phyloP scores from a whole-genome alignment of 495 filamentous ascomycete species.

The Extremus antarcticus region DNA sequence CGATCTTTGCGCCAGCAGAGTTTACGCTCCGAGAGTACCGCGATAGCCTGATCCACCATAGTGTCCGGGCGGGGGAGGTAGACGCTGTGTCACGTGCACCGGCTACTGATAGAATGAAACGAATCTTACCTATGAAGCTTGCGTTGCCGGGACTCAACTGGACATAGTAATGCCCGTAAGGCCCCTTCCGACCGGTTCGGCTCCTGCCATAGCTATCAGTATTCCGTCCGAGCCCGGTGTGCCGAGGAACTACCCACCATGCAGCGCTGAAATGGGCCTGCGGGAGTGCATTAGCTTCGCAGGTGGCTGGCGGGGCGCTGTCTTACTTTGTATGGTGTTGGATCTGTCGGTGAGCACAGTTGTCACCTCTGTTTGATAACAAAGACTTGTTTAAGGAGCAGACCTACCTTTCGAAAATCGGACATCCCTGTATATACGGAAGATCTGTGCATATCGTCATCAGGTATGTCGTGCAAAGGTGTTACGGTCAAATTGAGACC shows the following conservation, averaged over 20 bases:
- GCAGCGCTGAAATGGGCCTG: constrained; percentile 71
- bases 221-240: too few species aligned
- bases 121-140: constrained; percentile 55
- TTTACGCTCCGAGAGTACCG: not conserved
- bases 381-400: not conserved
- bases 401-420: constrained; percentile 44
- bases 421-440: constrained; percentile 76
- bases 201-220: constrained; percentile 59
- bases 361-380: not conserved
- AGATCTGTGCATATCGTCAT: constrained; percentile 39
- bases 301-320: not conserved
- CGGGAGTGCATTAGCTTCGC: constrained; percentile 2
- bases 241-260: constrained; percentile 50
- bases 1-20: not conserved
- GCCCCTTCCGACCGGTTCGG: constrained; percentile 71
- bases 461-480: not conserved
- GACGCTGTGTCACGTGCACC: too few species aligned
- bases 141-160: constrained; percentile 46
- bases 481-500: constrained; percentile 15
- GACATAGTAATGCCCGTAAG: constrained; percentile 60
- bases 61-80: too few species aligned
- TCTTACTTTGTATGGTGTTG: constrained; percentile 74
- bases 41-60: not conserved
- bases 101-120: too few species aligned
- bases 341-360: constrained; percentile 38